Base-by-base conservation (phyloP, 2,329 filamentous ascomycete genomes). In the Aspergillus sp. region DNA sequence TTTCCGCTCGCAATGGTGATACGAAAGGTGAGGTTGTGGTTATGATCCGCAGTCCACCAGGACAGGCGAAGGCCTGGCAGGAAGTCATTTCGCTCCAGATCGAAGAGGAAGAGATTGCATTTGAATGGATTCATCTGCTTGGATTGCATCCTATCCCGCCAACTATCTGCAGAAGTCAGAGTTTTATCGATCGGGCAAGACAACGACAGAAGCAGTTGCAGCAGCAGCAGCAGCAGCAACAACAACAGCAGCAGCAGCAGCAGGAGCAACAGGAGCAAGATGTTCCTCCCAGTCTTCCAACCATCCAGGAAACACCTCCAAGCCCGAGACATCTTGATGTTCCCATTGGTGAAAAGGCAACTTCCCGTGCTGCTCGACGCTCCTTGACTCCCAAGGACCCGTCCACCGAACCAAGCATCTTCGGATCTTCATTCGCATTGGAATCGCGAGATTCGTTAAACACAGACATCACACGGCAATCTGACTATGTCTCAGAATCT, bases 41-140 rank as follows among this genome's bases (percentile, higher is more conserved):
- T 50, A 96, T 97, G 90, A 78, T 96, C 47, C 83, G 89, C 49
- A 90, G 89, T 37, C 74, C 74, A 52, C 79, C 81, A 33, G 79
- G 77, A 6, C 74, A 75, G 42, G 74, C 75, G 19, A 69, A 78
- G 45, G 82, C 86, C 54, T 97, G 91, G 90, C 84, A 84, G 52
- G 90, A 98, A 68, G 73, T 95, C 5, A 74, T 97, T 49, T 84
- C 82, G n/a, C 74, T 97, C 13, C 80, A 77, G 7, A 82, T 86
- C 2, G 85, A 90, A 46, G 82, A 88, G 61, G 84, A 90, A 52
- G 84, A 88, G 48, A 83, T 90, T 50, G 83, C 85, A 5, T 72
- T 80, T 13, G 93, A 97, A 67, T 98, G 93, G 93, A 74, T 96
- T 33, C 80, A 86, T 35, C 88, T 96, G 68, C 72, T 97, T n/a